phyloP scores from a whole-genome alignment of 306 rosid genomes.

The Quercus berberidifolia region DNA sequence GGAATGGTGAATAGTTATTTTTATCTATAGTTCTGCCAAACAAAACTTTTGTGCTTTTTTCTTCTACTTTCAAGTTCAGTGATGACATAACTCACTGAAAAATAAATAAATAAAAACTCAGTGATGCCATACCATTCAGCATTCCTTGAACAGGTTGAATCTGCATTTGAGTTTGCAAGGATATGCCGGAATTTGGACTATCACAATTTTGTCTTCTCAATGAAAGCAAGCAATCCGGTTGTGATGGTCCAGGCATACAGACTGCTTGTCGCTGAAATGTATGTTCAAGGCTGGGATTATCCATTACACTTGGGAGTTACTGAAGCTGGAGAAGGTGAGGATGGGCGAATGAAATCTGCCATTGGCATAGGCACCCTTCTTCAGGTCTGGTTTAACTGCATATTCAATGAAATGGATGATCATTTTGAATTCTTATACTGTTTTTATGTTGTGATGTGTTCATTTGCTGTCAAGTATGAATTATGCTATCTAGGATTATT shows the following conservation, averaged over 20 bases:
- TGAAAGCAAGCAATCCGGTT: constrained; percentile 99
- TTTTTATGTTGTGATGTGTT: not conserved
- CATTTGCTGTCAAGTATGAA: constrained; percentile 2
- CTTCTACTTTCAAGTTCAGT: constrained; percentile 1
- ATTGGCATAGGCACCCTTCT: constrained; percentile 99
- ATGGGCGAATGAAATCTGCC: constrained; percentile 99
- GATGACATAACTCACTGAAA: not conserved
- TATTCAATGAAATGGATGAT: not conserved
- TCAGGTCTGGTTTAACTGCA: constrained; percentile 53
- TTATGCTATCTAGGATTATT: not conserved
- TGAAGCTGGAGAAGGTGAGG: constrained; percentile 99
- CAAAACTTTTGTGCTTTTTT: not conserved
- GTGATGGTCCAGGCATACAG: constrained; percentile 99
- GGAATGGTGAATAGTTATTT: constrained; percentile 74
- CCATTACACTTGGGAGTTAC: constrained; percentile 98
- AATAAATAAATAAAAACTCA: not conserved
- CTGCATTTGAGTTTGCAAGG: constrained; percentile 98
- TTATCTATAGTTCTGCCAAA: not conserved
- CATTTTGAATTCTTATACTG: not conserved
- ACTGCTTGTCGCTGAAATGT: constrained; percentile 93
- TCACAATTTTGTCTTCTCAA: constrained; percentile 90
- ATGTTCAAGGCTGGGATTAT: constrained; percentile 95
- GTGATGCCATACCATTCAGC: constrained; percentile 11
- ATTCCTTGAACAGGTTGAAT: constrained; percentile 78
- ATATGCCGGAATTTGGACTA: constrained; percentile 90